Evolutionary conservation across 2,329 filamentous ascomycete genomes (phyloP), one percentile per base, ranked within the genome.

Genomic region (Aspergillus nomiae): DNA sequence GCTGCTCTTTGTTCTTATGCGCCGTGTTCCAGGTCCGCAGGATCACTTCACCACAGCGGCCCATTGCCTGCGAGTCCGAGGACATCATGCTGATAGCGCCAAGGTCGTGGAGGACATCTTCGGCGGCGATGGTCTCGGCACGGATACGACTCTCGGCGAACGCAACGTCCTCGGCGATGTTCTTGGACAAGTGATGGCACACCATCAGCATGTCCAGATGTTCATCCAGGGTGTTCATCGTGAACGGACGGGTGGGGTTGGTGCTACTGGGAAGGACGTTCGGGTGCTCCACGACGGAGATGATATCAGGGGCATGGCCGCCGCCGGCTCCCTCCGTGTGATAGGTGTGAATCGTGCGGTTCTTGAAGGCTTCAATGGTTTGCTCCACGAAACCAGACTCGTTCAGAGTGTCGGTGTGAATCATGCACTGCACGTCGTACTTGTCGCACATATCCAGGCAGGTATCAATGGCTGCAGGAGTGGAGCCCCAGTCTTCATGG

Each of bases 131-230:
- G 41, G 94, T 98, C 81, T 98, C 94, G 67, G 92, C 92, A 63
- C 94, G 91, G 78, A 98, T 98, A 45, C 94, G 92, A 41, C 89
- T 92, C 81, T 98, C 94, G 55, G 94, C 94, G 73, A 98, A 98
- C 1, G 94, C 93, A 16, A 98, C 90, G 75, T 98, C 94, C 80
- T 98, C 94, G 62, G 94, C 92, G 63, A 97, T 97, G 78, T 97
- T 89, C 78, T 92, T 92, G 58, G 89, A 93, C 11, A 98, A 83
- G 74, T 98, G 94, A 78, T 98, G 94, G 82, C 94, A 98, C 43
- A 97, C 92, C 94, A 97, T 97, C 54, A 97, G 83, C 94, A 98
- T 98, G 81, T 98, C 94, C 16, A 97, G 86, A 79, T 98, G 94
- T 79, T 98, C 94, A 74, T 97, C 94, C 0, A 98, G 86, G 0